Base-by-base conservation (phyloP, 371 early-diverging fungal genomes). In the Lichtheimia corymbifera region DNA sequence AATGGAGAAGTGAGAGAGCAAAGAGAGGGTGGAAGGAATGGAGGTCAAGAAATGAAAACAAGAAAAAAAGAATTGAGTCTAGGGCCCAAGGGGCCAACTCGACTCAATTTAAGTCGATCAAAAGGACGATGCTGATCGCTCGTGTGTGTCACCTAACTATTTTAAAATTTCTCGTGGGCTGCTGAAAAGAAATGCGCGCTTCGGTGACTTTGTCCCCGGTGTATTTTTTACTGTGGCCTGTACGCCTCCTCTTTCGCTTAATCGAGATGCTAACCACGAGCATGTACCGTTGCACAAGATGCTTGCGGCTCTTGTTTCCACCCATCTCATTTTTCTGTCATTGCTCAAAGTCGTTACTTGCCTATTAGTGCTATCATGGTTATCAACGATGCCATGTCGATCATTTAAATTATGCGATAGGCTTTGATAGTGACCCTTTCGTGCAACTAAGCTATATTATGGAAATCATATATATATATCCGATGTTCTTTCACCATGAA, bases 71-170 rank as follows among this genome's bases (percentile, higher is more conserved):
- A 59, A 53, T 49, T 30, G 56, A 35, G 56, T 56, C 50, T n/a
- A 56, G 55, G 18, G 55, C 30, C 49, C 49, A 15, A 53, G 40
- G 53, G 50, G 50, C 60, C 27, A 60, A 55, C 35, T 35, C 44
- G 51, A 53, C 17, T 50, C 20, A 55, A 45, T 53, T 52, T 58
- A 43, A 28, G 53, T 30, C 35, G 35, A 41, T 18, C 17, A 30
- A 24, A 55, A 56, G 47, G 30, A n/a, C 49, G 50, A 58, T 58
- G 51, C 22, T 50, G 59, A 58, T 58, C 59, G 59, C 59, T 58
- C 50, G 4, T 47, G 24, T 58, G 59, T 58, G 59, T 58, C n/a
- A 58, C 59, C 47, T 50, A 24, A 47, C 50, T 49, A 28, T 58
- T 58, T 58, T 25, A 58, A 58, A 17, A 35, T 13, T 45, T 50